Evolutionary conservation across 331 rosid genomes (phyloP).

Genomic region (Telfairia occidentalis): DNA sequence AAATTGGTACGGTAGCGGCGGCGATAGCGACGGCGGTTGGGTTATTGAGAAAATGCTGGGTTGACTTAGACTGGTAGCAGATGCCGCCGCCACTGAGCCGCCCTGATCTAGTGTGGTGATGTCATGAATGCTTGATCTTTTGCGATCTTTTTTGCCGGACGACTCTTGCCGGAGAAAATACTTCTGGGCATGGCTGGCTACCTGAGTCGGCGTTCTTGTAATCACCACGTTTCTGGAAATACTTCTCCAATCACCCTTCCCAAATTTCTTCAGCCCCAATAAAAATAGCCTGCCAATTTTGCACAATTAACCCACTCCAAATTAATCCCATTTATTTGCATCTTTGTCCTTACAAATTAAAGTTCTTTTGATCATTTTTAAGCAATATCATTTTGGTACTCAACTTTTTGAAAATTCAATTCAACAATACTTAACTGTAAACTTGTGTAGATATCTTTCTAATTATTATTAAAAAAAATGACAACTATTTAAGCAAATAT

Average conservation of each 20-base stretch:
- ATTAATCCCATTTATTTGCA: no score
- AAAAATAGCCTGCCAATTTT: slow-evolving; percentile 44
- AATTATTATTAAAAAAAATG: no score
- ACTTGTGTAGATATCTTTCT: no score
- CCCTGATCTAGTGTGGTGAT: slow-evolving; percentile 56
- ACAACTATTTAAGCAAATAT: no score
- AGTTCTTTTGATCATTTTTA: no score
- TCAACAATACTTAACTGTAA: no score
- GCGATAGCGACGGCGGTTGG: slow-evolving; percentile 15
- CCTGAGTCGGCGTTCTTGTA: slow-evolving; percentile 41
- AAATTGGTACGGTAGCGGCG: slow-evolving; percentile 15
- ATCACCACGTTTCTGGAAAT: slow-evolving; percentile 77
- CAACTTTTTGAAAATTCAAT: no score
- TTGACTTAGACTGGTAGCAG: slow-evolving; percentile 27
- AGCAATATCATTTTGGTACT: no score
- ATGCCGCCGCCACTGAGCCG: slow-evolving; percentile 19
- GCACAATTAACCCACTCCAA: background rate
- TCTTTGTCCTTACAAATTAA: no score
- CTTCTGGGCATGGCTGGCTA: background rate
- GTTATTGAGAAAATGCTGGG: background rate
- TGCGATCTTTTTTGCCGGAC: slow-evolving; percentile 60
- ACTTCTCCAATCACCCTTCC: slow-evolving; percentile 22
- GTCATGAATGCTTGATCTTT: slow-evolving; percentile 84
- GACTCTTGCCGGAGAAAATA: slow-evolving; percentile 54
- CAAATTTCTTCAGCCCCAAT: slow-evolving; percentile 41